Percentiles rank a stretch among this genome's conserved stretches.
Conservation (phyloP, 306 rosid species). For the Rosa rugosa region DNA sequence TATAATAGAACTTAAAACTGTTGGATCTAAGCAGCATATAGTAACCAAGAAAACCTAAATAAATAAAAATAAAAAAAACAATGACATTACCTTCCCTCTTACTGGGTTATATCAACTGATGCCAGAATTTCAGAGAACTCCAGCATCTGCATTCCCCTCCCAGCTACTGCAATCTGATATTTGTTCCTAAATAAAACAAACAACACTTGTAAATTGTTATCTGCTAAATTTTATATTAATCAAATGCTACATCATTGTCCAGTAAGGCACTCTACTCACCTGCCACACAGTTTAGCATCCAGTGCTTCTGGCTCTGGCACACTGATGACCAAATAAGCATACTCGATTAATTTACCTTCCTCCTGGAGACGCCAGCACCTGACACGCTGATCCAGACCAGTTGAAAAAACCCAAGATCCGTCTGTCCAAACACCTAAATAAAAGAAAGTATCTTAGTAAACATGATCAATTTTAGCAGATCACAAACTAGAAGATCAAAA, state of each 20-base stretch:
- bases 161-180: constrained; percentile 90
- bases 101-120: background rate
- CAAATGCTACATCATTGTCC: background rate
- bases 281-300: constrained; percentile 72
- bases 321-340: constrained; percentile 58
- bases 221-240: background rate
- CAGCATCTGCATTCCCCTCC: constrained; percentile 94
- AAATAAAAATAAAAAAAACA: too few species aligned
- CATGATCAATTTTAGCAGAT: background rate
- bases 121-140: constrained; percentile 51
- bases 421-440: constrained; percentile 93
- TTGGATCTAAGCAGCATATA: too few species aligned
- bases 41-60: too few species aligned
- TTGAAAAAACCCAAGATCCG: constrained; percentile 88
- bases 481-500: background rate
- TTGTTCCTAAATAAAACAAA: constrained; percentile 46
- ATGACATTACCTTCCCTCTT: too few species aligned
- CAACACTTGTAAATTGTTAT: background rate
- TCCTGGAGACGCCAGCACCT: constrained; percentile 74
- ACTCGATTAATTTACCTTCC: constrained; percentile 55
- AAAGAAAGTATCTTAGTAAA: background rate
- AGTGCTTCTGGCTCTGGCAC: constrained; percentile 96
- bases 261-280: constrained; percentile 39
- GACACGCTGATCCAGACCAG: constrained; percentile 97
- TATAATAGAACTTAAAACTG: too few species aligned